Evolutionary conservation across 192 early-diverging fungal species (phyloP).

Genomic region (Allomyces arbusculus): DNA sequence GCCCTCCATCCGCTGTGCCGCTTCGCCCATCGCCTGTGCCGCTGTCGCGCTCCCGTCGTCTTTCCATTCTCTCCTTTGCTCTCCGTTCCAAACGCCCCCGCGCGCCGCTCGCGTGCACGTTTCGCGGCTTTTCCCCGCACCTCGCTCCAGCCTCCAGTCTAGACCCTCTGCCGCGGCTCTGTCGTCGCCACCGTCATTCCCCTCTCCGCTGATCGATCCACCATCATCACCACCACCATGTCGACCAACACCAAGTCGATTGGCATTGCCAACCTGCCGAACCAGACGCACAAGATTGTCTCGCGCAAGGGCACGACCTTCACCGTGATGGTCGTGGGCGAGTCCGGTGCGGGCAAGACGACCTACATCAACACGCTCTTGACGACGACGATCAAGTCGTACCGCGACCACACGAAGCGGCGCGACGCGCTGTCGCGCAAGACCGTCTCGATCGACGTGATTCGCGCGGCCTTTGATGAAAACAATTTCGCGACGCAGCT

Average conservation of each 20-base stretch:
- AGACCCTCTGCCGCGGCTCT: too few species aligned
- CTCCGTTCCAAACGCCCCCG: too few species aligned
- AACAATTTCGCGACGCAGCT: conserved; percentile 95
- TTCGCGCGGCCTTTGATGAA: conserved; percentile 64
- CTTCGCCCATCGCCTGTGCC: too few species aligned
- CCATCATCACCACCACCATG: too few species aligned
- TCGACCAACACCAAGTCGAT: conserved; percentile 35
- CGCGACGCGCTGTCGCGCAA: conserved; percentile 80
- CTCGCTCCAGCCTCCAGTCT: too few species aligned
- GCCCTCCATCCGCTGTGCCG: too few species aligned
- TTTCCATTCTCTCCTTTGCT: too few species aligned
- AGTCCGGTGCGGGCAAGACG: conserved; percentile 94
- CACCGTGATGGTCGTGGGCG: conserved; percentile 89
- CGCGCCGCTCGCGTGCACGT: too few species aligned
- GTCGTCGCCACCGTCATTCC: too few species aligned
- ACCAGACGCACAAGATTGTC: conserved; percentile 96
- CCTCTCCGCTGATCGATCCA: too few species aligned
- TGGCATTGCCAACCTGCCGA: conserved; percentile 94
- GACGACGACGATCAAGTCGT: conserved; percentile 80
- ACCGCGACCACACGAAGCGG: conserved; percentile 60
- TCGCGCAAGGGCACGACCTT: conserved; percentile 90
- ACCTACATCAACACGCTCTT: conserved; percentile 99
- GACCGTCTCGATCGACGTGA: conserved; percentile 93
- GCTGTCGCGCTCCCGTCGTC: too few species aligned
- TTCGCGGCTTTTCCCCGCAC: too few species aligned